Conservation (phyloP, 2,329 filamentous ascomycete genomes). For the Fusarium foetens region DNA sequence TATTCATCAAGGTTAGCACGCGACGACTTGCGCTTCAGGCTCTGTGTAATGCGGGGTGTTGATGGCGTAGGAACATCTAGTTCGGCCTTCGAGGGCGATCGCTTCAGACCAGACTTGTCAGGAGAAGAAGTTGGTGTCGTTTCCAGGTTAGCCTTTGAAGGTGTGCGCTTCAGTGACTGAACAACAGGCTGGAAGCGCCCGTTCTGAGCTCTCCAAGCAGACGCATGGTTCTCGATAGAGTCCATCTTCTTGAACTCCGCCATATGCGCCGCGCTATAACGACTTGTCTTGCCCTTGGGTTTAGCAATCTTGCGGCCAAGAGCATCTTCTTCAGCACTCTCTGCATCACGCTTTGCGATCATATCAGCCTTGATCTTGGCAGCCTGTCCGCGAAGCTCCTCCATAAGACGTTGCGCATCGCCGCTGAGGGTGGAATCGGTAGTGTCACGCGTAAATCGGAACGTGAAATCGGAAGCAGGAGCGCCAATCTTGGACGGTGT, state of each 20-base stretch:
- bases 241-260: constrained; percentile 97
- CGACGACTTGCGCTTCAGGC: constrained; percentile 47
- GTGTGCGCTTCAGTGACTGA: constrained; percentile 52
- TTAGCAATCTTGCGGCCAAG: constrained; percentile 77
- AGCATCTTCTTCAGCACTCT: constrained; percentile 56
- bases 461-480: constrained; percentile 72
- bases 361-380: constrained; percentile 76
- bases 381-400: constrained; percentile 77
- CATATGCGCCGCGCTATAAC: constrained; percentile 88
- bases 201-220: constrained; percentile 73
- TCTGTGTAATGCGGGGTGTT: constrained; percentile 49
- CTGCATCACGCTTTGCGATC: constrained; percentile 67
- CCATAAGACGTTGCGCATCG: constrained; percentile 69
- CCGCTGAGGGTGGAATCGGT: constrained; percentile 66
- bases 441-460: constrained; percentile 70
- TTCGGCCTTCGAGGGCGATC: constrained; percentile 62
- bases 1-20: constrained; percentile 49
- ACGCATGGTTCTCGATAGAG: constrained; percentile 88
- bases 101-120: constrained; percentile 59
- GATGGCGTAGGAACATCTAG: constrained; percentile 63
- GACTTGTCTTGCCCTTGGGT: constrained; percentile 79
- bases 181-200: constrained; percentile 62
- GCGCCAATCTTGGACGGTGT: constrained; percentile 71
- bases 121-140: constrained; percentile 48
- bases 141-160: constrained; percentile 58